Percentiles rank a stretch among this genome's conserved stretches.
These are phyloP conservation scores for Hemileia vastatrix DNA, from an alignment of 1,284 basidiomycete species.

Conservation along the genomic window DNA sequence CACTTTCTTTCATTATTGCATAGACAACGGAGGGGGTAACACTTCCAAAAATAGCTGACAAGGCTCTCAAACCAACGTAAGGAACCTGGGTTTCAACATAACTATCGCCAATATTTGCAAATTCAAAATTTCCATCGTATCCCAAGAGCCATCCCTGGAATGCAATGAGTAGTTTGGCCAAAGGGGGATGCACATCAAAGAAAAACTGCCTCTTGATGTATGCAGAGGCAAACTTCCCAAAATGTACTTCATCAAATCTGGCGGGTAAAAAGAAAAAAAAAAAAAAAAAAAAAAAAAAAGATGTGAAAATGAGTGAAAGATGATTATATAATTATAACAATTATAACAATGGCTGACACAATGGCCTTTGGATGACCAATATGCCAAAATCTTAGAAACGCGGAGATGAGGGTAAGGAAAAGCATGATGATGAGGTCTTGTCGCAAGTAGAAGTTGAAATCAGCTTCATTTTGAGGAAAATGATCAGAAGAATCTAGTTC, in stretches of 20 bases:
- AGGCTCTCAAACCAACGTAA: slow-evolving; percentile 81
- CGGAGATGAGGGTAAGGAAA: slow-evolving; percentile 27
- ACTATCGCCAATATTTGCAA: slow-evolving; percentile 90
- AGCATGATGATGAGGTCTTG: slow-evolving; percentile 26
- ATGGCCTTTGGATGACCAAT: slow-evolving; percentile 88
- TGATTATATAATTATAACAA: neutral
- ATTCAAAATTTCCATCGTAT: slow-evolving; percentile 85
- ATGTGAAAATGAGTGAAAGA: neutral
- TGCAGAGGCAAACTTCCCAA: slow-evolving; percentile 82
- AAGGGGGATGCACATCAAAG: slow-evolving; percentile 97
- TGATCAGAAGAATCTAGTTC: too few relatives aligned
- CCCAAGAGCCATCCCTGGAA: slow-evolving; percentile 92
- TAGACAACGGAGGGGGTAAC: slow-evolving; percentile 85
- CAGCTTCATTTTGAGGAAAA: too few relatives aligned
- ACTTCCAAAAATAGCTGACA: slow-evolving; percentile 82
- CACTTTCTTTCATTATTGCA: slow-evolving; percentile 93
- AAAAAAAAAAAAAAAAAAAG: slow-evolving; percentile 1
- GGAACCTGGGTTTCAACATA: slow-evolving; percentile 80
- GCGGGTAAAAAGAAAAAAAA: neutral
- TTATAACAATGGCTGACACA: slow-evolving; percentile 52
- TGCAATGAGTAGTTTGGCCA: slow-evolving; percentile 85
- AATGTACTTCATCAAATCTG: slow-evolving; percentile 95
- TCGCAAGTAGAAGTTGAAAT: neutral
- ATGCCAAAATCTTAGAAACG: slow-evolving; percentile 74
- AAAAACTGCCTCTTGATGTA: slow-evolving; percentile 89